phyloP scores from a whole-genome alignment of 495 filamentous ascomycete genomes.

The Aspergillus affinis region DNA sequence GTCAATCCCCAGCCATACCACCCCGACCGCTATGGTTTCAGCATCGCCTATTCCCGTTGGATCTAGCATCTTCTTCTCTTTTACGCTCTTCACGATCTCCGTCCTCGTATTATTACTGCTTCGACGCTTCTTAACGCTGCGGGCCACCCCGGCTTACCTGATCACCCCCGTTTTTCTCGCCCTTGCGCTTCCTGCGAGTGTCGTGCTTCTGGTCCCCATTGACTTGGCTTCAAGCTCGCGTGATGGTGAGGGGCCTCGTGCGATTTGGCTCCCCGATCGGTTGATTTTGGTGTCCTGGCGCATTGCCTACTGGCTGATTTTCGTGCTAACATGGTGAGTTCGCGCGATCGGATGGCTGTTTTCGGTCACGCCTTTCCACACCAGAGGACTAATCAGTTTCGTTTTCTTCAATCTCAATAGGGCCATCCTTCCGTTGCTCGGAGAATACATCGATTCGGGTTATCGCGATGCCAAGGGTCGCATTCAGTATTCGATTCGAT shows the following conservation, averaged over 20 bases:
- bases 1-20: slow-evolving; percentile 16
- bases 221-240: slow-evolving; percentile 85
- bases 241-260: slow-evolving; percentile 64
- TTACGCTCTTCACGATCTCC: slow-evolving; percentile 71
- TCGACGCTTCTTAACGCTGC: slow-evolving; percentile 84
- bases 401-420: slow-evolving; percentile 38
- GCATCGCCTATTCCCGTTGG: slow-evolving; percentile 48
- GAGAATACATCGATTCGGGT: slow-evolving; percentile 90
- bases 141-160: slow-evolving; percentile 88
- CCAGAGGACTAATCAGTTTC: neutral
- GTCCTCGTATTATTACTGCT: slow-evolving; percentile 76
- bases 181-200: slow-evolving; percentile 85
- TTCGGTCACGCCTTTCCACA: neutral
- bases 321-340: slow-evolving; percentile 82
- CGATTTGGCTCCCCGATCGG: slow-evolving; percentile 65
- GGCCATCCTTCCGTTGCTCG: slow-evolving; percentile 90
- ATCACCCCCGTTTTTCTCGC: slow-evolving; percentile 90
- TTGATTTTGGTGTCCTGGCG: slow-evolving; percentile 83
- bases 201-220: slow-evolving; percentile 93
- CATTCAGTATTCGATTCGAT: slow-evolving; percentile 76
- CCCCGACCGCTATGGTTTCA: slow-evolving; percentile 24
- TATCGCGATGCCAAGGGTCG: slow-evolving; percentile 81
- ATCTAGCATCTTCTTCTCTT: slow-evolving; percentile 71
- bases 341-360: slow-evolving; percentile 1
- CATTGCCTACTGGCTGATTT: slow-evolving; percentile 95